Evolutionary conservation across 305 asterid genomes (phyloP).

Genomic region (Petunia hybrid): DNA sequence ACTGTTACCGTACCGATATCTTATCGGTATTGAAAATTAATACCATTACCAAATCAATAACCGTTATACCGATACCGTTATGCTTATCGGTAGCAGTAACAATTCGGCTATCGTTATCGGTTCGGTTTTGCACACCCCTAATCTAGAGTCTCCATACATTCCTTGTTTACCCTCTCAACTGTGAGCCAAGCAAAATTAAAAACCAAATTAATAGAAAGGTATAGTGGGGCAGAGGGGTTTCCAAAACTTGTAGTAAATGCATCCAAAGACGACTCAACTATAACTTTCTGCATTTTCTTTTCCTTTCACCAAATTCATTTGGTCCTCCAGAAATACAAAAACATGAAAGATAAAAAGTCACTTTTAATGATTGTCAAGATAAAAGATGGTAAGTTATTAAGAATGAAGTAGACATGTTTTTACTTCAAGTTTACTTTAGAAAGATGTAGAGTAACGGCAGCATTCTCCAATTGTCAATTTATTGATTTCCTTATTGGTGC

Average conservation of each 20-base stretch:
- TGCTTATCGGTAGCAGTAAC: no score
- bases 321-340: background rate
- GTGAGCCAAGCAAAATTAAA: background rate
- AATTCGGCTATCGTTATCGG: no score
- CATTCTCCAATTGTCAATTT: background rate
- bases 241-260: no score
- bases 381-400: background rate
- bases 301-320: background rate
- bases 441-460: background rate
- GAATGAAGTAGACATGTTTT: background rate
- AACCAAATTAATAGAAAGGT: background rate
- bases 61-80: no score
- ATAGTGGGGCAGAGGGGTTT: background rate
- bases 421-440: background rate
- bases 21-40: no score
- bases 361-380: background rate
- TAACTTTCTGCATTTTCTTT: background rate
- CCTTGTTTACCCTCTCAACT: background rate
- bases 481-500: background rate
- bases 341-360: conserved; percentile 1
- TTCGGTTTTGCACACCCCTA: no score
- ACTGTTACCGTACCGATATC: no score
- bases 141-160: no score
- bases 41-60: no score
- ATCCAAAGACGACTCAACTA: background rate